Percentiles rank a stretch among this genome's conserved stretches.
Evolutionary conservation across 2,329 filamentous ascomycete species (phyloP).

Genomic region (Fusarium bactridioides): DNA sequence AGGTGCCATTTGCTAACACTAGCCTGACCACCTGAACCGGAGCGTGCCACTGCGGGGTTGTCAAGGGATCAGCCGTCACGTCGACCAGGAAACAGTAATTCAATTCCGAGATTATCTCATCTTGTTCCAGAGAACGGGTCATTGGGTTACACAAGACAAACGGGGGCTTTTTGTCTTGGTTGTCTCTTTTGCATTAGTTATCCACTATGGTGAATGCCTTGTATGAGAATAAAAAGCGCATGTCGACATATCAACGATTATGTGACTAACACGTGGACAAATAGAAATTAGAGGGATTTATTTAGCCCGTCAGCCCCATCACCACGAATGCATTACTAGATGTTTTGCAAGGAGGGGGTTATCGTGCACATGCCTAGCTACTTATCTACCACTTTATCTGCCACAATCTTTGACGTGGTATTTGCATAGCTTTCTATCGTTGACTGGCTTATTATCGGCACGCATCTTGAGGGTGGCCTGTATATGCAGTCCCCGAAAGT

Average conservation of each 20-base stretch:
- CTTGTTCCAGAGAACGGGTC: not conserved
- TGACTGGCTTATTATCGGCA: not conserved
- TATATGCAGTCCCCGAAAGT: not conserved
- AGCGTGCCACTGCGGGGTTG: not conserved
- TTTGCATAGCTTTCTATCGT: not conserved
- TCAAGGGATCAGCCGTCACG: fast-evolving
- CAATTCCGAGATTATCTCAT: not conserved
- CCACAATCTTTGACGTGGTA: fast-evolving
- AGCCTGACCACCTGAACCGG: not conserved
- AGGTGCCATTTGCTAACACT: not conserved
- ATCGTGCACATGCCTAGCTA: not conserved
- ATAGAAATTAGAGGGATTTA: not conserved
- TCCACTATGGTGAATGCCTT: not conserved
- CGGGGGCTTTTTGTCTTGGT: fast-evolving
- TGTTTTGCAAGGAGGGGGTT: not conserved
- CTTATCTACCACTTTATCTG: not conserved
- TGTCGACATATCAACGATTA: not conserved
- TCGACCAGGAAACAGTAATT: not conserved
- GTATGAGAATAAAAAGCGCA: not conserved
- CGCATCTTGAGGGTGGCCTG: not conserved
- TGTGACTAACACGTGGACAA: not conserved
- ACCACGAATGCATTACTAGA: not conserved
- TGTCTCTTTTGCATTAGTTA: no score
- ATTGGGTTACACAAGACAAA: not conserved
- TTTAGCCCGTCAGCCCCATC: not conserved